These are phyloP conservation scores for Raffaelea ambrosiae DNA, from an alignment of 2,329 filamentous ascomycete genomes.

Conservation along the genomic window DNA sequence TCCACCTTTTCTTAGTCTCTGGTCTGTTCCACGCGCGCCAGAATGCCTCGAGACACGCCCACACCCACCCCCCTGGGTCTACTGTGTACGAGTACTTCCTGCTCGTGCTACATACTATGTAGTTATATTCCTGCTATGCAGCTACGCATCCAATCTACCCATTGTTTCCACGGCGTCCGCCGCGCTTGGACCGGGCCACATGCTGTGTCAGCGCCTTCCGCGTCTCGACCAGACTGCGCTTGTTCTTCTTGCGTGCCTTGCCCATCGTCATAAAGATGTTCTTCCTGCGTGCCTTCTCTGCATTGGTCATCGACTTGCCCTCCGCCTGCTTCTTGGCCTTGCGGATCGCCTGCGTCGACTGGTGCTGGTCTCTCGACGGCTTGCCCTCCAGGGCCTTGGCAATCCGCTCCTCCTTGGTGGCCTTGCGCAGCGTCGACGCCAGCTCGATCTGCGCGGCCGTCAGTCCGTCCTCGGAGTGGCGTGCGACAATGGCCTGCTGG, in stretches of 20 bases:
- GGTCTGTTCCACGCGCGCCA: too few relatives aligned
- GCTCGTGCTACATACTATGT: too few relatives aligned
- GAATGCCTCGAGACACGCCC: too few relatives aligned
- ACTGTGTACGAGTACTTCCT: too few relatives aligned
- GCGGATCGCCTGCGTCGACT: constrained; percentile 73
- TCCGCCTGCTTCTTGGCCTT: constrained; percentile 80
- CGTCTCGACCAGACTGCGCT: constrained; percentile 84
- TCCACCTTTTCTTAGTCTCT: too few relatives aligned
- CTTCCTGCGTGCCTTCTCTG: constrained; percentile 94
- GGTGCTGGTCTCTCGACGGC: constrained; percentile 69
- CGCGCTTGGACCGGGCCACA: constrained; percentile 72
- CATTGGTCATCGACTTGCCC: constrained; percentile 95
- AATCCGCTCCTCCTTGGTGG: constrained; percentile 82
- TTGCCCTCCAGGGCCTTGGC: constrained; percentile 77
- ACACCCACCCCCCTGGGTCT: too few relatives aligned
- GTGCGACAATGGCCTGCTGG: constrained; percentile 39
- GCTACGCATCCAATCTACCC: too few relatives aligned
- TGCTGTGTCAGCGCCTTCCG: constrained; percentile 73
- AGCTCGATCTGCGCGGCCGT: constrained; percentile 90
- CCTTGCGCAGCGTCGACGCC: constrained; percentile 70
- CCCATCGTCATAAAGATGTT: constrained; percentile 98
- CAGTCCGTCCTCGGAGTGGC: constrained; percentile 78
- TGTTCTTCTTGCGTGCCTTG: constrained; percentile 92
- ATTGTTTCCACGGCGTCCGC: constrained; percentile 70
- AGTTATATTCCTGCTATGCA: too few relatives aligned